Evolutionary conservation across 768 basidiomycete genomes (phyloP).

Genomic region (Naganishia onofrii): DNA sequence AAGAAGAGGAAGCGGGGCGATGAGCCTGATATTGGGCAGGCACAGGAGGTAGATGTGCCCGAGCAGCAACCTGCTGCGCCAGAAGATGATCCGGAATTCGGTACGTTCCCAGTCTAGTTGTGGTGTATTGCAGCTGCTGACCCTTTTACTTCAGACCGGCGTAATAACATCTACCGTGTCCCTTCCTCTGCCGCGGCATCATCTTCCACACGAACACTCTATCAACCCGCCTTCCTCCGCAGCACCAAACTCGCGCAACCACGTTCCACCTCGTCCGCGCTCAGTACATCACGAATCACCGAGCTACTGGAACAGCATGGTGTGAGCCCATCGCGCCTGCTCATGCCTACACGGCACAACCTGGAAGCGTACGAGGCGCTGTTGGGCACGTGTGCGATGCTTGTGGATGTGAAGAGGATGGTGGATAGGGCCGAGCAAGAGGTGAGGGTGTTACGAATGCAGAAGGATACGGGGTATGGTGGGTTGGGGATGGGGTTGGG

Average conservation of each 20-base stretch:
- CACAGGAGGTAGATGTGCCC: constrained; percentile 4
- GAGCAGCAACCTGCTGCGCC: constrained; percentile 26
- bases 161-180: constrained; percentile 45
- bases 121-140: constrained; percentile 4
- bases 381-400: constrained; percentile 65
- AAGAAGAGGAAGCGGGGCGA: constrained; percentile 46
- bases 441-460: constrained; percentile 66
- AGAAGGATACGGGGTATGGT: constrained; percentile 33
- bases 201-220: constrained; percentile 44
- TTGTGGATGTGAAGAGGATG: constrained; percentile 82
- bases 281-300: constrained; percentile 68
- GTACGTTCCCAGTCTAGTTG: constrained; percentile 23
- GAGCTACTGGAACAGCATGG: constrained; percentile 75
- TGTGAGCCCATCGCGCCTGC: constrained; percentile 68
- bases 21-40: constrained; percentile 29
- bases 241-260: constrained; percentile 83
- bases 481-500: not conserved
- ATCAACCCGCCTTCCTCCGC: constrained; percentile 70
- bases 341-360: constrained; percentile 91
- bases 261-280: constrained; percentile 44
- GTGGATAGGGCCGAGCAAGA: constrained; percentile 86
- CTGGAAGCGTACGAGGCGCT: constrained; percentile 69
- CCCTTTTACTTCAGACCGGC: constrained; percentile 25
- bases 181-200: constrained; percentile 35
- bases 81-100: constrained; percentile 39